Conservation (phyloP, 176 grass and related monocot species). For the Phyllostachys edulis region DNA sequence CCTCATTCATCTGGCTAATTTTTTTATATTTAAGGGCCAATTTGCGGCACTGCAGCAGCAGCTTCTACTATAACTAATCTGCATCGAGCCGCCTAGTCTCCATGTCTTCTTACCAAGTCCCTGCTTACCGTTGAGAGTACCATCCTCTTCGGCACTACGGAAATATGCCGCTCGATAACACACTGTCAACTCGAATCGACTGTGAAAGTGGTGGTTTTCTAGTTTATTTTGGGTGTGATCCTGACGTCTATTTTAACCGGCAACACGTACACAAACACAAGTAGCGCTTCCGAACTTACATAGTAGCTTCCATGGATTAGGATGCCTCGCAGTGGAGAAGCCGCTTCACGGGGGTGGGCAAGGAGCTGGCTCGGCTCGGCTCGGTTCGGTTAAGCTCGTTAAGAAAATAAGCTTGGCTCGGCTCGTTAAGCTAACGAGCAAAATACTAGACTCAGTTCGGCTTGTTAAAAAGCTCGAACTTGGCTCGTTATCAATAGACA, state of each 20-base stretch:
- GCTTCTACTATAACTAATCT: neutral
- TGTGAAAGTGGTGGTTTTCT: neutral
- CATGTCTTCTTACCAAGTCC: neutral
- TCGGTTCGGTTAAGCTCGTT: too few species aligned
- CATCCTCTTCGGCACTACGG: neutral
- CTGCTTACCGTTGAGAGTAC: neutral
- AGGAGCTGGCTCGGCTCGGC: too few species aligned
- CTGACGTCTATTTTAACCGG: neutral
- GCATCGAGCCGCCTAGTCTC: constrained; percentile 45
- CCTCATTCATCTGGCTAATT: constrained; percentile 18
- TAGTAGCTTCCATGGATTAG: neutral
- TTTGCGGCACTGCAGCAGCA: constrained; percentile 21
- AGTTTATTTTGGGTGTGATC: neutral
- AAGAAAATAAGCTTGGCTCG: too few species aligned
- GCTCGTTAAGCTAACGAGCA: too few species aligned
- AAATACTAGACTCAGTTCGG: too few species aligned
- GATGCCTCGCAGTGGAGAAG: neutral
- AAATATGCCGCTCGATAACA: neutral
- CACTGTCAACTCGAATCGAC: neutral
- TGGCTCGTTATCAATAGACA: too few species aligned
- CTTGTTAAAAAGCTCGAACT: too few species aligned
- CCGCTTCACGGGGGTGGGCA: too few species aligned
- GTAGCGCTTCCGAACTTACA: neutral
- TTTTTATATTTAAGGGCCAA: neutral
- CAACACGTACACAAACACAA: neutral